Evolutionary conservation across 2,329 filamentous ascomycete genomes (phyloP), one percentile per base, ranked within the genome.

Genomic region (Colletotrichum spaethianum): DNA sequence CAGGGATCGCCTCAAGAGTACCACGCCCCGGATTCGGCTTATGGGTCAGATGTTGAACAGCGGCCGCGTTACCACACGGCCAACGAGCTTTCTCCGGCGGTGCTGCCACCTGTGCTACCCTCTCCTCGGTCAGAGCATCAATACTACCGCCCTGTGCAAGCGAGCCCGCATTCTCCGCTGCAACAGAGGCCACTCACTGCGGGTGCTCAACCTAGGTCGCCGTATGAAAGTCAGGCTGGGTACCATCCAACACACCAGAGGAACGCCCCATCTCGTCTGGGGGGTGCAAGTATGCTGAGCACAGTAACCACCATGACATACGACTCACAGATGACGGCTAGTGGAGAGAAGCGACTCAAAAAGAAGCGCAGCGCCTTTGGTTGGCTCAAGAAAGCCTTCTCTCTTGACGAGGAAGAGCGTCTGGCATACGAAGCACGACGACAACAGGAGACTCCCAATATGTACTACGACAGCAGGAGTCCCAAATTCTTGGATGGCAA

Each of bases 321-420:
- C 28, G 82, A 86, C 50, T 82, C 82, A 1, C 75, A 78, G n/a
- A 75, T 75, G 14, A 77, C 78, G 12, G 75, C 76, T 11, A 76
- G 75, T 1, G 79, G 77, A 23, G 79, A 81, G 31, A 84, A 83
- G 67, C 82, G 85, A 46, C 77, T 91, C 6, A 92, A 92, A 80
- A 92, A 92, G 83, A 92, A 92, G 83, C 87, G 89, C 74, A 92
- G 90, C 75, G 89, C 90, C 1, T 91, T 92, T 76, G 90, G 90
- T 2, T 92, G 90, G 90, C 79, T 92, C 67, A 92, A 92, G 80
- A 92, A 92, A 81, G 90, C 90, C 0, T 92, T 92, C 63, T 88
- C 87, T 42, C 80, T 92, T 33, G 90, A 91, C 72, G 90, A 92
- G 28, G 89, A 92, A 59, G 90, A 92, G 79, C 86, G 86, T 63